These are phyloP conservation scores for Carex parvula DNA, from an alignment of 176 grass and related monocot genomes.

Conservation along the genomic window DNA sequence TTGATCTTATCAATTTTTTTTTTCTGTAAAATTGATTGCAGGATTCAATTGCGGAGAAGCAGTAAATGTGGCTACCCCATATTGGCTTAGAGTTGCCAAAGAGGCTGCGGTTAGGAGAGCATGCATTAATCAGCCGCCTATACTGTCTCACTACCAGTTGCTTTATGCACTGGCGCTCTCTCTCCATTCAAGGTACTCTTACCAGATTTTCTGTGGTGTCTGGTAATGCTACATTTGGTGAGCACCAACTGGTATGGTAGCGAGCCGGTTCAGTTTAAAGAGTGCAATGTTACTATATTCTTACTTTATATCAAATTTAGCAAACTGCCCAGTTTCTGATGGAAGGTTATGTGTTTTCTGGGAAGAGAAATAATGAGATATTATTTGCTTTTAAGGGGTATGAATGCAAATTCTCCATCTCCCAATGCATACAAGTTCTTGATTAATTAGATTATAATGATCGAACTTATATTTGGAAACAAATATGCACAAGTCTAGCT, in stretches of 20 bases:
- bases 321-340: neutral
- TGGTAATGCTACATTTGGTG: neutral
- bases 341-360: neutral
- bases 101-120: conserved; percentile 93
- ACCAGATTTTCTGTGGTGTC: neutral
- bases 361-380: neutral
- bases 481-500: neutral
- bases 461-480: neutral
- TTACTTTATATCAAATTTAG: neutral
- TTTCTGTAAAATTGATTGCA: conserved; percentile 22
- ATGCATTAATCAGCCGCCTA: conserved; percentile 75
- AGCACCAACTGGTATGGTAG: neutral
- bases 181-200: conserved; percentile 61
- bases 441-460: neutral
- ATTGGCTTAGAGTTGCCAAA: conserved; percentile 89
- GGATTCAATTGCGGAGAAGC: conserved; percentile 94
- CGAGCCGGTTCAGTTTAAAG: neutral
- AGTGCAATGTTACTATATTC: neutral
- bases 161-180: conserved; percentile 80
- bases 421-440: neutral
- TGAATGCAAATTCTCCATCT: neutral
- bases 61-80: conserved; percentile 94
- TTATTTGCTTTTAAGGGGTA: neutral
- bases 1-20: neutral
- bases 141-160: conserved; percentile 89